Evolutionary conservation across 768 basidiomycete species (phyloP).

Genomic region (Psilocybe cubensis): DNA sequence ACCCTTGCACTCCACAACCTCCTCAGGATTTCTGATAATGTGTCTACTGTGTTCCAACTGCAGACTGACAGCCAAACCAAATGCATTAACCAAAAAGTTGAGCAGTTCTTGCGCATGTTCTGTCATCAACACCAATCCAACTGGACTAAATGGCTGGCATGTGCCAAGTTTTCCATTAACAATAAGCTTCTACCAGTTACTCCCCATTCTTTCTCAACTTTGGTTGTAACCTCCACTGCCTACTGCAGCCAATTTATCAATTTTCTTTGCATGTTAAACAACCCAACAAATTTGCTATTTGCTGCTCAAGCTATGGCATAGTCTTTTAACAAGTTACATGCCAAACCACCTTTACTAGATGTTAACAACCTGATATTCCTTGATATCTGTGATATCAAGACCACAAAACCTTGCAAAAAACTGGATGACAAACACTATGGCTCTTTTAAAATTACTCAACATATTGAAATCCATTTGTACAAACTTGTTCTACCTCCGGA

Average conservation of each 20-base stretch:
- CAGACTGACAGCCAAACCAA: slow-evolving; percentile 27
- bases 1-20: slow-evolving; percentile 18
- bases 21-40: slow-evolving; percentile 8
- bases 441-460: background rate
- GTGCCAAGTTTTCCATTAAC: slow-evolving; percentile 23
- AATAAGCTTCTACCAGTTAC: slow-evolving; percentile 1
- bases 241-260: slow-evolving; percentile 13
- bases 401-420: too few relatives aligned
- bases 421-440: too few relatives aligned
- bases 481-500: background rate
- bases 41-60: slow-evolving; percentile 15
- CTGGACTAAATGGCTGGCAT: slow-evolving; percentile 14
- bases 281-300: slow-evolving; percentile 20
- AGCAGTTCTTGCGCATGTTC: slow-evolving; percentile 20
- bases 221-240: slow-evolving; percentile 21
- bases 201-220: slow-evolving; percentile 28
- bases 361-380: too few relatives aligned
- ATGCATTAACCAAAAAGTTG: slow-evolving; percentile 24
- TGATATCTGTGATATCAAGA: too few relatives aligned
- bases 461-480: background rate
- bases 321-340: background rate
- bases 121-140: slow-evolving; percentile 13
- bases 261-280: slow-evolving; percentile 9
- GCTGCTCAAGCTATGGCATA: background rate
- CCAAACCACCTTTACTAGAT: background rate